Percentiles rank a stretch among this genome's conserved stretches.
phyloP scores from a whole-genome alignment of 2,329 filamentous ascomycete species.

The Colletotrichum sidae region DNA sequence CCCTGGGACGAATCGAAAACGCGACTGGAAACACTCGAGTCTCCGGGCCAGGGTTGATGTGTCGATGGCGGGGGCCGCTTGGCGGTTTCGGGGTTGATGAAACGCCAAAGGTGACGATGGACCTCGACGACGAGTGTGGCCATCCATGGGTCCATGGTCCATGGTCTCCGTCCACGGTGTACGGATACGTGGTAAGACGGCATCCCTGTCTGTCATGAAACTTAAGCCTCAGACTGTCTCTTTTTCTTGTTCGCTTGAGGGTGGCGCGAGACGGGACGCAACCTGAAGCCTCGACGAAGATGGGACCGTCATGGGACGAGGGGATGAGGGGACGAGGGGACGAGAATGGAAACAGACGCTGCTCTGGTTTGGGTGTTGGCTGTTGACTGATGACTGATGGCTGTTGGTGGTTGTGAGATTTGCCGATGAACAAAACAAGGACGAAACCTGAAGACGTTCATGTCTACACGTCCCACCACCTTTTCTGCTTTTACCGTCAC shows the following conservation, averaged over 20 bases:
- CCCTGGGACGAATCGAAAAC: conserved; percentile 32
- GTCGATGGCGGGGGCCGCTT: conserved; percentile 11
- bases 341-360: not conserved
- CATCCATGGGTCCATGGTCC: no score
- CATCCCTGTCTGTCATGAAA: conserved; percentile 20
- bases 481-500: no score
- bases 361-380: no score
- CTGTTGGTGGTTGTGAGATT: not conserved
- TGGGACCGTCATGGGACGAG: conserved; percentile 3
- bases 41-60: conserved; percentile 6
- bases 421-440: conserved; percentile 12
- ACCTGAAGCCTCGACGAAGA: no score
- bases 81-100: conserved; percentile 23
- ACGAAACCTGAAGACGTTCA: not conserved
- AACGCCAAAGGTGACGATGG: conserved; percentile 2
- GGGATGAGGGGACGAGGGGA: conserved; percentile 4
- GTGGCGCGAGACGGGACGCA: conserved; percentile 13
- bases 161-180: no score
- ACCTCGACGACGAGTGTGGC: no score
- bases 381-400: not conserved
- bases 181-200: no score
- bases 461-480: not conserved
- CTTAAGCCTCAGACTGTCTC: conserved; percentile 27
- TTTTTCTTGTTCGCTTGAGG: not conserved
- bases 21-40: conserved; percentile 28